phyloP scores from a whole-genome alignment of 2,329 filamentous ascomycete species.

The Venturia carpophila region DNA sequence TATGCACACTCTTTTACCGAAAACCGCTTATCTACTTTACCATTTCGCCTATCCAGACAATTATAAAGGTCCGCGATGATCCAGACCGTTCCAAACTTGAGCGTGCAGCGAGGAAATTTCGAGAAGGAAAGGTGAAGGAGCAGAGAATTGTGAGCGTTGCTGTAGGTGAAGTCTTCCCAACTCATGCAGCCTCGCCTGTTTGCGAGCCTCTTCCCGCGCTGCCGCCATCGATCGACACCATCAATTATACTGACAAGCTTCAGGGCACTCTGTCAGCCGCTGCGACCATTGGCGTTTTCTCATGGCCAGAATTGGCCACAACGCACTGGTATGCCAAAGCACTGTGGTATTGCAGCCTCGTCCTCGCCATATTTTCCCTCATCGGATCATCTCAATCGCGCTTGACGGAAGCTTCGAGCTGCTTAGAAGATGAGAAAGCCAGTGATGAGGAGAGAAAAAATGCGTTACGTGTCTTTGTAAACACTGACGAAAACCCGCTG shows the following conservation, averaged over 20 bases:
- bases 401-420: background rate
- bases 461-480: background rate
- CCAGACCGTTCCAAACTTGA: background rate
- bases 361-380: background rate
- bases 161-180: background rate
- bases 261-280: background rate
- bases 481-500: background rate
- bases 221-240: no score
- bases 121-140: background rate
- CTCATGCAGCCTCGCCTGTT: background rate
- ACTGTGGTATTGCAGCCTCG: conserved; percentile 1
- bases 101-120: background rate
- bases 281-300: background rate
- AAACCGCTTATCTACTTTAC: background rate
- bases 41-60: background rate
- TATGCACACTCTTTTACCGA: background rate
- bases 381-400: background rate
- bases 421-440: background rate
- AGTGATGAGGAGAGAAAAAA: background rate
- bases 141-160: background rate
- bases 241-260: background rate
- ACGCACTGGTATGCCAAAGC: background rate
- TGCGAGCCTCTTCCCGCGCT: background rate
- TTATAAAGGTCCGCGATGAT: background rate
- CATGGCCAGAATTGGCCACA: background rate